These are phyloP conservation scores for Moniliella sp. DNA, from an alignment of 1,284 basidiomycete genomes.

Conservation along the genomic window DNA sequence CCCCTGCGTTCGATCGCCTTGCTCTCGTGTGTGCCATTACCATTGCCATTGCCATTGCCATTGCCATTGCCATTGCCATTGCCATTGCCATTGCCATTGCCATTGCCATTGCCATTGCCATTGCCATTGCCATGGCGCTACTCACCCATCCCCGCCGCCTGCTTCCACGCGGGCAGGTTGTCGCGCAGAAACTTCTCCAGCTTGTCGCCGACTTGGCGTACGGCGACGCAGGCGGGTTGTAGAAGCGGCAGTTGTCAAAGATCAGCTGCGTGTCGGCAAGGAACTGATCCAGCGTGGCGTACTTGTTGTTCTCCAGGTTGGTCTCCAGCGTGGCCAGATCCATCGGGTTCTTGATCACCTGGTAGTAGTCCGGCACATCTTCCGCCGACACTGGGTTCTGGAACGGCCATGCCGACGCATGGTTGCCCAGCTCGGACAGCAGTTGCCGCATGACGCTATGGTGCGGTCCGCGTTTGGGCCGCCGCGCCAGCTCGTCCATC, in stretches of 20 bases:
- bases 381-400: constrained; percentile 54
- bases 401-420: constrained; percentile 74
- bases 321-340: constrained; percentile 79
- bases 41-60: too few species aligned
- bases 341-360: constrained; percentile 77
- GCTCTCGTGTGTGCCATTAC: too few species aligned
- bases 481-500: constrained; percentile 51
- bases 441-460: constrained; percentile 57
- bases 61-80: too few species aligned
- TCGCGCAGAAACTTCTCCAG: constrained; percentile 43
- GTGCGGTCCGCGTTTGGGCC: constrained; percentile 42
- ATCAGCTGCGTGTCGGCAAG: constrained; percentile 51
- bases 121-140: too few species aligned
- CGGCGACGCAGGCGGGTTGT: constrained; percentile 64
- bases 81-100: too few species aligned
- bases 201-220: constrained; percentile 66
- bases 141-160: too few species aligned
- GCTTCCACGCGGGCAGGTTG: constrained; percentile 6
- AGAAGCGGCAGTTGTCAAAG: constrained; percentile 72
- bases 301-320: constrained; percentile 60
- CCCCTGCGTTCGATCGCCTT: too few species aligned
- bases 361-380: constrained; percentile 76
- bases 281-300: constrained; percentile 56
- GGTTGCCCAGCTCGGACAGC: constrained; percentile 57
- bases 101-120: too few species aligned